Evolutionary conservation across 257 asterid genomes (phyloP).

Genomic region (Solanum pinnatisectum): DNA sequence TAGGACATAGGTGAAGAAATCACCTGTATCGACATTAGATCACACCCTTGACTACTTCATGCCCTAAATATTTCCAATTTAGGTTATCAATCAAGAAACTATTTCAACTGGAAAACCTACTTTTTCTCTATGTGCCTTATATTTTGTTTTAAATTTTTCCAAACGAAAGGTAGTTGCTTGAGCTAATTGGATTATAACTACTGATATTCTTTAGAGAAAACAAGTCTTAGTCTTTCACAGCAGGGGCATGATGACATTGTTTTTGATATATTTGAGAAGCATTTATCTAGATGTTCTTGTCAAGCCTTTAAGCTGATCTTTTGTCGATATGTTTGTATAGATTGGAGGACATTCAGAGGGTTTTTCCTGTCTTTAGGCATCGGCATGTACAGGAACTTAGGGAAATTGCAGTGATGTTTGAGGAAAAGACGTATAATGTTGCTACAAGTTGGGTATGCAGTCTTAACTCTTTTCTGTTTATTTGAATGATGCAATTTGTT

Average conservation of each 20-base stretch:
- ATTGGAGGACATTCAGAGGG: constrained; percentile 66
- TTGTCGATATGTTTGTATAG: constrained; percentile 19
- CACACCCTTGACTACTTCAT: not conserved
- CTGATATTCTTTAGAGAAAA: not conserved
- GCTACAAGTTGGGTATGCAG: constrained; percentile 61
- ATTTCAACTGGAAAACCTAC: not conserved
- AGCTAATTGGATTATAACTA: not conserved
- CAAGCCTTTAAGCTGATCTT: not conserved
- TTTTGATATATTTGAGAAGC: not conserved
- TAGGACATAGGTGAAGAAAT: not conserved
- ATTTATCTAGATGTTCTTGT: not conserved
- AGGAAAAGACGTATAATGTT: constrained; percentile 61
- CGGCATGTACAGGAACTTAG: constrained; percentile 60
- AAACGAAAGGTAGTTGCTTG: not conserved
- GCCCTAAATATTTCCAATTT: not conserved
- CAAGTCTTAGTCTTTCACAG: not conserved
- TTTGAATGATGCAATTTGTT: not conserved
- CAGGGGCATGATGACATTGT: not conserved
- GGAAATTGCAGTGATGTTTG: constrained; percentile 67
- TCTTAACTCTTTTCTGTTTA: not conserved
- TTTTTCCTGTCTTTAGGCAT: constrained; percentile 61
- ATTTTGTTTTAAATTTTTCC: not conserved
- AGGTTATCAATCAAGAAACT: not conserved
- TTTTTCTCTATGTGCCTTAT: not conserved
- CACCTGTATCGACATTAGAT: not conserved